These are phyloP conservation scores for Boletus smithii DNA, from an alignment of 1,284 basidiomycete species.

Conservation along the genomic window DNA sequence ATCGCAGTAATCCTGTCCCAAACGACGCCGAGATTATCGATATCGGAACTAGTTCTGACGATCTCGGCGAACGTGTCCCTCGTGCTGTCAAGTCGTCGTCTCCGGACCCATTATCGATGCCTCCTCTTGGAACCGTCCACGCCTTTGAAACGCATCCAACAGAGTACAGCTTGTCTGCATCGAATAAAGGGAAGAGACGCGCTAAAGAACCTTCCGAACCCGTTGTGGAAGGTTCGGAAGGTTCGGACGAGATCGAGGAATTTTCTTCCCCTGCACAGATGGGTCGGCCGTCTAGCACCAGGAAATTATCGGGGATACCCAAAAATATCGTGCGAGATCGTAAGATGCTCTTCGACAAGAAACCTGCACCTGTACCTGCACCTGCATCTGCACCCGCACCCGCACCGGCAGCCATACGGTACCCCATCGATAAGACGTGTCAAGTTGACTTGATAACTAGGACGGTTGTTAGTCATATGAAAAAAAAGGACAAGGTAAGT, in stretches of 20 bases:
- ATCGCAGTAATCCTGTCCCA: constrained; percentile 1
- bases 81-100: constrained; percentile 20
- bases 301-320: constrained; percentile 21
- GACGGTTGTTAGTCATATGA: constrained; percentile 22
- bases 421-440: background rate
- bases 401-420: constrained; percentile 10
- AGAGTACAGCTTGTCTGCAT: background rate
- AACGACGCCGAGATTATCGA: constrained; percentile 23
- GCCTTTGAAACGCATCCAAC: constrained; percentile 25
- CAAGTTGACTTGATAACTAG: constrained; percentile 12
- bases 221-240: constrained; percentile 24
- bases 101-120: constrained; percentile 24
- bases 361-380: no score
- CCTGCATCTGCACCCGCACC: no score
- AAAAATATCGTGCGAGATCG: constrained; percentile 13
- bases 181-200: constrained; percentile 28
- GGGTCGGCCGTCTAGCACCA: background rate
- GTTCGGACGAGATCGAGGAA: constrained; percentile 23
- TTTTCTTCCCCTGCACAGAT: constrained; percentile 11
- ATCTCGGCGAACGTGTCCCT: constrained; percentile 22
- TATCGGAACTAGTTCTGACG: constrained; percentile 20
- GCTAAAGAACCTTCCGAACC: constrained; percentile 4
- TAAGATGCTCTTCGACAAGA: constrained; percentile 12
- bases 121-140: constrained; percentile 12
- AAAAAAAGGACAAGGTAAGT: constrained; percentile 26